These are phyloP conservation scores for Clarkia xantiana DNA, from an alignment of 345 rosid species.

Conservation along the genomic window DNA sequence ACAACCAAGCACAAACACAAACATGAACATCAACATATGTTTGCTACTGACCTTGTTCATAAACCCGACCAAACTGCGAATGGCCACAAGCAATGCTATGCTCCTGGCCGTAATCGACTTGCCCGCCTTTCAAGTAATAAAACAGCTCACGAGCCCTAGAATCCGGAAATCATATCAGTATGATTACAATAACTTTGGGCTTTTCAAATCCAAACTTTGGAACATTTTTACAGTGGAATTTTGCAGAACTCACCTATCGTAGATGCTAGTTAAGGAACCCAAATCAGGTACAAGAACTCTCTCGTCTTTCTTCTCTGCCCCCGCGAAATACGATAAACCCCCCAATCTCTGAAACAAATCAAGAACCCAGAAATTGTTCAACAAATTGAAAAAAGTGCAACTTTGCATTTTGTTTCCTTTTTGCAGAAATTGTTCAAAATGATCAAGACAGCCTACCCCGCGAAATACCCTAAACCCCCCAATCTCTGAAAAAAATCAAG, in stretches of 20 bases:
- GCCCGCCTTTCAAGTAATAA: conserved; percentile 89
- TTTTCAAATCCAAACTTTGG: neutral
- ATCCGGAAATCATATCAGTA: conserved; percentile 6
- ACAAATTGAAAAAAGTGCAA: too few species aligned
- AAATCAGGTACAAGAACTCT: conserved; percentile 94
- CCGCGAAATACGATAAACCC: conserved; percentile 88
- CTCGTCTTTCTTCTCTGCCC: conserved; percentile 95
- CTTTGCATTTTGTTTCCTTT: too few species aligned
- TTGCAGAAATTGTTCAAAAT: too few species aligned
- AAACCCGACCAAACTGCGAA: conserved; percentile 65
- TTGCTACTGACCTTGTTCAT: conserved; percentile 46
- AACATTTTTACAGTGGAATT: neutral
- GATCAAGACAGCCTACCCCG: conserved; percentile 27
- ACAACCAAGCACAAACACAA: conserved; percentile 4
- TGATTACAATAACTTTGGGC: neutral
- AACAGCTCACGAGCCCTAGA: conserved; percentile 91
- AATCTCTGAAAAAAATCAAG: conserved; percentile 30
- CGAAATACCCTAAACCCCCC: conserved; percentile 90
- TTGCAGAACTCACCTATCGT: conserved; percentile 51
- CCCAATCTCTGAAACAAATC: conserved; percentile 47
- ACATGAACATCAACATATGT: neutral
- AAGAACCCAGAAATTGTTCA: too few species aligned
- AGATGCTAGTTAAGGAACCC: conserved; percentile 84
- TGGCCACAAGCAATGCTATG: conserved; percentile 92
- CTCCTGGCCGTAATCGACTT: conserved; percentile 87